Base-by-base conservation (phyloP, 106 monocot genomes). In the Apostasia shenzhenica region DNA sequence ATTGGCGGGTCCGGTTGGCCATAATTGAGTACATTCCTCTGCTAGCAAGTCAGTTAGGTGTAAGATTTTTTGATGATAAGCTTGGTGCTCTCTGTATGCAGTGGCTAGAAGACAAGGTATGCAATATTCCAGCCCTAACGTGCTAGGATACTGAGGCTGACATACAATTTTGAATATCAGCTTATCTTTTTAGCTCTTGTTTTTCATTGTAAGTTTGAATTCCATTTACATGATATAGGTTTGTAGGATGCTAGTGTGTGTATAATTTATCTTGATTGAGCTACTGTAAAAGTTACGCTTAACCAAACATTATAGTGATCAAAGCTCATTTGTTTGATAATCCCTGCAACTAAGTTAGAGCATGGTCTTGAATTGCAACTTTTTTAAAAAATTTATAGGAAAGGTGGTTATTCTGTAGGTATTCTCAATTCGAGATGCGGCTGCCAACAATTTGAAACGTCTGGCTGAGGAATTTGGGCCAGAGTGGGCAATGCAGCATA, bases 31-130 rank as follows among this genome's bases (percentile, higher is more conserved):
- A 94, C 61, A 94, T 94, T 63, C 94, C 94, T 12, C 71, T 94
- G n/a, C 65, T 94, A 76, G 91, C 94, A 5, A 94, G 91, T 71
- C 94, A 94, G 66, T 72, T 94, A 53, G 94, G 94, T 55, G 85
- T 94, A 41, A 81, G 83, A 48, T 94, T 94, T 77, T 94, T 94
- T 58, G 88, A 94, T 91, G 94, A 94, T 64, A 91, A 94, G 67
- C 91, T 94, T 63, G 91, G 94, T 55, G 59, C 91, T 14, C 83
- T 94, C 26, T 94, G 94, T 83, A 91, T 94, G 91, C 94, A 94
- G 73, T 94, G 94, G 94, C 73, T 94, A 65, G 94, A 94, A 84
- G 94, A 94, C 70, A 94, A 94, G 94, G 94, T 94, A 68, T 14
- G n/a, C 7, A 4, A 41, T 48, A 54, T 59, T 38, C 52, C 42